A percentile compares a stretch with the other conserved stretches of the same genome.
Evolutionary conservation across 208 protist species (phyloP).

Genomic region (Crithidia acanthocephali): DNA sequence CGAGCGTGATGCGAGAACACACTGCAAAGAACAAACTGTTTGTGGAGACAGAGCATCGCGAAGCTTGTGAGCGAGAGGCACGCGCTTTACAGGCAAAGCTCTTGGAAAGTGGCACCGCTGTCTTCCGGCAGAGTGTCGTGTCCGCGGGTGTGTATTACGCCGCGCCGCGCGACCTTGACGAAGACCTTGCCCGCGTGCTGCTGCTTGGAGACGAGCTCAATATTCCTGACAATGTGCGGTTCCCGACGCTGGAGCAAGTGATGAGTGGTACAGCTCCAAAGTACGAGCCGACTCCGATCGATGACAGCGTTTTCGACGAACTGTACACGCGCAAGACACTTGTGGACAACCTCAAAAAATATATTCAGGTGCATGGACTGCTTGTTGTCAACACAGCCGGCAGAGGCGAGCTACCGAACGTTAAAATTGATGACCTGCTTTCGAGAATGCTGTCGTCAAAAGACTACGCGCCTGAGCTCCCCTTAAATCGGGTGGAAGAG

Average conservation of each 20-base stretch:
- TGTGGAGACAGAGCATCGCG: slow-evolving; percentile 42
- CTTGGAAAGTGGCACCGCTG: slow-evolving; percentile 37
- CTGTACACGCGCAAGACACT: slow-evolving; percentile 51
- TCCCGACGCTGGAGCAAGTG: slow-evolving; percentile 31
- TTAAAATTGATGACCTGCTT: slow-evolving; percentile 47
- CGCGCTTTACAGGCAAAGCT: slow-evolving; percentile 38
- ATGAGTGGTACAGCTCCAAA: slow-evolving; percentile 12
- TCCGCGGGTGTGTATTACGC: slow-evolving; percentile 37
- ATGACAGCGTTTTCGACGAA: slow-evolving; percentile 32
- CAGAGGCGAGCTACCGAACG: slow-evolving; percentile 39
- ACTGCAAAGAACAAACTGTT: slow-evolving; percentile 43
- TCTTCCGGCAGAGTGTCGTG: slow-evolving; percentile 52
- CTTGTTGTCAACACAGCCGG: slow-evolving; percentile 23
- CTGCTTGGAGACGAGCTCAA: slow-evolving; percentile 27
- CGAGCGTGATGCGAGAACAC: slow-evolving; percentile 45
- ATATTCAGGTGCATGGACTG: slow-evolving; percentile 43
- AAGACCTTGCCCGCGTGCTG: slow-evolving; percentile 25
- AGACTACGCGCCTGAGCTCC: slow-evolving; percentile 26
- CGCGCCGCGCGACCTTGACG: slow-evolving; percentile 14
- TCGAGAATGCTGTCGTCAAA: slow-evolving; percentile 28
- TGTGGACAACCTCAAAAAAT: slow-evolving; percentile 53
- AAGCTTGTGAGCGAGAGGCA: slow-evolving; percentile 43
- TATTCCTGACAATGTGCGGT: slow-evolving; percentile 13
- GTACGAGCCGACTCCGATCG: slow-evolving; percentile 2
- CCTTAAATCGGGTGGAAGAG: slow-evolving; percentile 43